Base-by-base conservation (phyloP, 2,329 filamentous ascomycete genomes). In the Cladophialophora exuberans region DNA sequence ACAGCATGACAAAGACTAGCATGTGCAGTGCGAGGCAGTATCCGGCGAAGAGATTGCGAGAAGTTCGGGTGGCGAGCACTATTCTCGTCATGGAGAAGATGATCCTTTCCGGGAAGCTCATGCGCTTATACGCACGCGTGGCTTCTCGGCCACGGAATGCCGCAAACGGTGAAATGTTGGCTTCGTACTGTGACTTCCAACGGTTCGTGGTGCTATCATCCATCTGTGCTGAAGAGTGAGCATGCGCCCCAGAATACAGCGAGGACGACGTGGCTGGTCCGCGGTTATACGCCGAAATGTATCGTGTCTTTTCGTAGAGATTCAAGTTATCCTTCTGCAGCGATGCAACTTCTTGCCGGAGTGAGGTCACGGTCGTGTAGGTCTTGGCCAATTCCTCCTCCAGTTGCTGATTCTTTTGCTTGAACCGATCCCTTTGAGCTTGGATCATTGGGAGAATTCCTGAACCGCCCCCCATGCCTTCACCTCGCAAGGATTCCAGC, bases 391-490 rank as follows among this genome's bases (percentile, higher is more conserved):
- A 79, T 67, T 97, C 93, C 57, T 88, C 84, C 73, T 97, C 94
- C 18, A 99, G 83, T 70, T 99, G 89, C 0, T 85, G 77, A 62
- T 96, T 97, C 68, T 92, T 90, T 78, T 96, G 90, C 79, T 97
- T 97, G 83, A 97, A 99, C 47, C 94, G 90, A 73, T 99, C 94
- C 59, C 94, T 87, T 74, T 99, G 95, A 1, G 95, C 94, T 28
- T 94, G 96, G 48, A 99, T 89, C 95, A 99, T 99, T 28, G 94
- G 95, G 20, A 99, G 78, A 61, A 99, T 97, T 10, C 92, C 90
- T 0, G 89, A 89, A 2, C 90, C 89, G 50, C 89, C 83, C 26
- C 88, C 88, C 52, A 87, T 80, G 6, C 86, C 79, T 59, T 85
- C 88, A 2, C 80, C 81, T 26, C 83, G 80, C 20, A 87, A 74